phyloP scores from a whole-genome alignment of 495 filamentous ascomycete species.

The Amphirosellinia nigrospora region DNA sequence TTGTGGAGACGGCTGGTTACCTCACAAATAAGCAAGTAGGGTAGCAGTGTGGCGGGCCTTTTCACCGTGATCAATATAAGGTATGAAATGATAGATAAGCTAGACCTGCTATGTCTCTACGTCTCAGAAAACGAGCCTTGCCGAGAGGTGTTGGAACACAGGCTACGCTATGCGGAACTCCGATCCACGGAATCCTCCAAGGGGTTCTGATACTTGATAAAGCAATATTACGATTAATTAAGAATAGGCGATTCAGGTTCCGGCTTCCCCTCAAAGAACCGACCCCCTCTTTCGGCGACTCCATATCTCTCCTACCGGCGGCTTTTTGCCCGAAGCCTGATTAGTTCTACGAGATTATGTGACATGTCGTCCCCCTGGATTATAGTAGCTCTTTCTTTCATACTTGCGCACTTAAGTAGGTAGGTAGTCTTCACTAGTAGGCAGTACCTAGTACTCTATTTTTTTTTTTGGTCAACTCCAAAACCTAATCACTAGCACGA shows the following conservation, averaged over 20 bases:
- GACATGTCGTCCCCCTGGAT: not conserved
- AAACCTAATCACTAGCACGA: not conserved
- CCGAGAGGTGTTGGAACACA: not conserved
- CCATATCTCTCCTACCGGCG: not conserved
- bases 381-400: not conserved
- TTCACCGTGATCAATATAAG: not conserved
- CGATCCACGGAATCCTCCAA: not conserved
- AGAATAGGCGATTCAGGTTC: not conserved
- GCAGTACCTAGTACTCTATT: not conserved
- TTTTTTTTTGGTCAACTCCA: not conserved
- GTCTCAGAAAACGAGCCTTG: not conserved
- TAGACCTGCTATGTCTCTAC: not conserved
- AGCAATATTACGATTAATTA: not conserved
- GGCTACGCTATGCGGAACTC: too few species aligned
- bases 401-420: too few species aligned
- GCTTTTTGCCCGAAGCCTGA: not conserved
- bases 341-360: not conserved
- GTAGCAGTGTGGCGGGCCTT: not conserved
- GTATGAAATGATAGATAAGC: not conserved
- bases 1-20: not conserved
- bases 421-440: too few species aligned
- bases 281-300: not conserved
- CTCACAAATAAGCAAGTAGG: not conserved
- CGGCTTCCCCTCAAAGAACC: not conserved
- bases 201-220: not conserved